Base-by-base conservation (phyloP, 352 stramenopile species). In the Globisporangium camurandrum region DNA sequence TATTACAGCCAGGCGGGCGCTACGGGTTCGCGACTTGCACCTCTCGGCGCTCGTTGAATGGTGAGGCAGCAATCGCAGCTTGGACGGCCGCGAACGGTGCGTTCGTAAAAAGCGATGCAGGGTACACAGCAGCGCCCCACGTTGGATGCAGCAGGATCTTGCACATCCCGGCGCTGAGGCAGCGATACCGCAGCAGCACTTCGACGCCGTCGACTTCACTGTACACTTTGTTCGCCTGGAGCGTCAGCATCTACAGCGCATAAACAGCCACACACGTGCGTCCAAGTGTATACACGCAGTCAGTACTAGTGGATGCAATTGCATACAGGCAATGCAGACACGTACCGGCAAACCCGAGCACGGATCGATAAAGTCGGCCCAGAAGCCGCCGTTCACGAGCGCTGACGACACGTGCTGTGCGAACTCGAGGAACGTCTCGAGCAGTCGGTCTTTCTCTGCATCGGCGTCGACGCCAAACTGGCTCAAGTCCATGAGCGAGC, bases 331-430 rank as follows among this genome's bases (percentile, higher is more conserved):
- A 40, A 34, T 17, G 45, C 23, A 69, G 71, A 50, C 12, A 71
- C 75, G 50, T 60, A 90, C 77, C 51, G 95, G 95, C 42, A 98
- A 71, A 2, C 95, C 95, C 9, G 87, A 98, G 69, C 95, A 98
- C 22, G 95, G 95, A 76, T 98, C 95, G 65, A 98, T 98, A 63
- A 95, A 98, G 72, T 98, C 95, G 16, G 92, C 93, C 93, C 93
- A 98, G 66, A 86, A 96, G 16, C 87, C 77, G 30, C 67, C 69
- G 22, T 64, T 67, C 37, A 82, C 66, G 22, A 98, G 62, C 46
- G 71, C 61, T 11, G 91, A 62, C 48, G 76, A 90, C 19, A 98
- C 64, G 33, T 82, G 65, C 48, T 93, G 75, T 27, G 91, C 93
- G 62, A 98, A 98, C 24, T 71, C 78, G 28, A 97, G 74, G 59